Evolutionary conservation across 768 basidiomycete species (phyloP), one percentile per base, ranked within the genome.

Genomic region (Tulasnella sp.): DNA sequence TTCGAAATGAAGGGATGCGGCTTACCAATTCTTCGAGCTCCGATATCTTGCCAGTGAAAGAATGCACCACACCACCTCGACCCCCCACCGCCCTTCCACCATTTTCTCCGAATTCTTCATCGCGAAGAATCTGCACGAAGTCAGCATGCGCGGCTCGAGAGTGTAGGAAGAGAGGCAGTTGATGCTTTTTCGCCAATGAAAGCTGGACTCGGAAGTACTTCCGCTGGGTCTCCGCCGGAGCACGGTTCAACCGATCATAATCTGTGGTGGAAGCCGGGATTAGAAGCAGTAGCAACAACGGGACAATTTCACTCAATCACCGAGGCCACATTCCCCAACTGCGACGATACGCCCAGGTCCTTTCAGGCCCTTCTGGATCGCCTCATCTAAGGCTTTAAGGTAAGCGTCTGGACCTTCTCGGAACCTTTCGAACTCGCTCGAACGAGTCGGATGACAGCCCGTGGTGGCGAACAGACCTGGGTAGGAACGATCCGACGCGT

Each of bases 361-460:
- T 26, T 73, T 71, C 9, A 79, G 65, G 67, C 81, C 77, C 23
- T 70, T 65, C 24, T 68, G 68, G 19, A 87, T 76, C 2, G 89
- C 67, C 24, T 73, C 67, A 61, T 83, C 80, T 29, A 91, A 72
- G 17, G 76, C 80, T 8, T 71, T 62, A 10, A 89, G 69, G 67
- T 90, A 91, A 2, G 73, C 80, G 1, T 78, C 76, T 0, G 79
- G 77, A 0, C 86, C 86, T 13, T 70, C 77, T 2, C 71, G 69
- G 67, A 76, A 76, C 58, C 73, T 70, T 32, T 84, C 82, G 58
- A 89, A 86, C 67, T 90, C 85, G 5, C 64, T 70, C 1, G 84
- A 80, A 19, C 85, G 82, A 15, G 87, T 88, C 0, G 88, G 88
- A 69, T 91, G 89, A 61, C 85, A 84, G 19, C 88, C 88, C 7